Evolutionary conservation across 768 basidiomycete genomes (phyloP), one percentile per base, ranked within the genome.

Genomic region (Tricholoma matsutake): DNA sequence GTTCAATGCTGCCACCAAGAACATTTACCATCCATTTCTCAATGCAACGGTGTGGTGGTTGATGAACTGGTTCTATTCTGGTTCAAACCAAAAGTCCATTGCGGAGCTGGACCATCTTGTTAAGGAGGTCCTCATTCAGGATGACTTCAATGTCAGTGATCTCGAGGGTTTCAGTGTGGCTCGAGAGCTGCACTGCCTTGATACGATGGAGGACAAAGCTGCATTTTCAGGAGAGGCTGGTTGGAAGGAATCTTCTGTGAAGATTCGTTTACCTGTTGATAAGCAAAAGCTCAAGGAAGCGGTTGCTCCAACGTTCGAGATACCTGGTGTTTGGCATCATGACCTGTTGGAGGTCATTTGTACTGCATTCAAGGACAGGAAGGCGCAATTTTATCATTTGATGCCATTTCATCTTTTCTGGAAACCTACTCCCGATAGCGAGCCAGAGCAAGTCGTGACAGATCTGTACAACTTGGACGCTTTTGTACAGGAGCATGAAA

Each of bases 351-450:
- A 66, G 13, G 56, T 65, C 5, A 61, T 70, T 28, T 53, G 18
- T 2, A 47, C 65, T 5, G 67, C 64, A 25, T 60, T 68, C 25
- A 25, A 61, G 20, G 64, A 68, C 6, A 32, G 22, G 16, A 43
- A 39, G 0, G 60, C 67, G 13, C 32, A 59, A 8, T 35, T 49
- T 3, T 66, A 63, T 52, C 63, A 66, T 45, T 28, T 59, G 1
- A 54, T 57, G 7, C 68, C 68, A 0, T 72, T 68, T 51, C 8
- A 64, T 28, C 35, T 35, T n/a, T n/a, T n/a, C n/a, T n/a, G n/a
- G 67, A 47, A 62, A 22, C 65, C 63, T 4, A 18, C 52, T 25
- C 49, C 62, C 5, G 28, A 61, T 18, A 55, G 56, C 6, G 31
- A 5, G n/a, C 54, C 54, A 18, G 35, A 56, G 54, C 34, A 10